Evolutionary conservation across 345 rosid genomes (phyloP), one percentile per base, ranked within the genome.

Genomic region (Citrus trifoliata): DNA sequence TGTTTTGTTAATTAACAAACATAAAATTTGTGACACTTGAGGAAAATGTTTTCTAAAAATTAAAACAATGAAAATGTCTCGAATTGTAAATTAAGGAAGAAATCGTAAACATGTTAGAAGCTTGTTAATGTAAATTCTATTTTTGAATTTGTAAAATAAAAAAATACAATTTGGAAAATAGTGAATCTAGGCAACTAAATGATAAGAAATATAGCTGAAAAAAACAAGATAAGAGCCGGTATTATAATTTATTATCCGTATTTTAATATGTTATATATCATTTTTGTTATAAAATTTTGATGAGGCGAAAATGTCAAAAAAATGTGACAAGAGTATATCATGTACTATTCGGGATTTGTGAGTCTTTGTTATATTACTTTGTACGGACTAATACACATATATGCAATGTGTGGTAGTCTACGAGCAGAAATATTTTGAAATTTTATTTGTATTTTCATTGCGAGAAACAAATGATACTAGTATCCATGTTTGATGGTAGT

Each of bases 401-500:
- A 27, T 37, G 55, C 24, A 53, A 33, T 55, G 19, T 5, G 24
- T 73, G 76, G 40, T 73, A 18, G 25, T 22, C 33, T 38, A 73
- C 1, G 12, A 53, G 19, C 53, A 25, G 21, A 74, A 53, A 60
- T 33, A 64, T 75, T 8, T 30, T 38, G 58, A 75, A 46, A 27
- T 13, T 27, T 63, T 75, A 63, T 64, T 75, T 4, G 28, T 73
- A 74, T 22, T 67, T 10, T 55, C 46, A 1, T 63, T 30, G 58
- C 16, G 13, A 59, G 64, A 68, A 55, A 62, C 70, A 74, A 5
- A 58, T 38, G 16, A 14, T 22, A 10, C 13, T 72, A 38, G 32
- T 37, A 35, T 78, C 60, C n/a, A 30, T 78, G 5, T 70, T 25
- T 79, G 51, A 46, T 53, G 46, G 71, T 27, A 32, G 37, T 80